Conservation (phyloP, 306 rosid genomes). For the Cyamopsis tetragonoloba region DNA sequence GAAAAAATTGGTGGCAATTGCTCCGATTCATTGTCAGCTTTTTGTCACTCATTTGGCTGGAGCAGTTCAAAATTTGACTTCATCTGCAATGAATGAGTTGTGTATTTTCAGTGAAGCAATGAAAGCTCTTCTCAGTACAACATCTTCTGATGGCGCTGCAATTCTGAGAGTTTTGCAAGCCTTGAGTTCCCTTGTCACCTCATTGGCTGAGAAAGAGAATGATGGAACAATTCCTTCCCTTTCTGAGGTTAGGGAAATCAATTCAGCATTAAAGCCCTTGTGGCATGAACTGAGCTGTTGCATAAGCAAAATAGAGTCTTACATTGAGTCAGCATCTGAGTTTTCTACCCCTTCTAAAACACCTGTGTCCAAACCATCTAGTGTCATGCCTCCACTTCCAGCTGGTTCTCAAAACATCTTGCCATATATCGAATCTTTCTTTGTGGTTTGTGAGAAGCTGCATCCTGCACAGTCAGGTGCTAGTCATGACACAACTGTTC, state of each 20-base stretch:
- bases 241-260: slow-evolving; percentile 70
- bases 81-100: slow-evolving; percentile 80
- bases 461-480: slow-evolving; percentile 79
- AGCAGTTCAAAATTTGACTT: slow-evolving; percentile 75
- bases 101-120: slow-evolving; percentile 65
- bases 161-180: slow-evolving; percentile 96
- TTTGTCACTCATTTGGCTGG: slow-evolving; percentile 77
- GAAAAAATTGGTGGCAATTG: slow-evolving; percentile 84
- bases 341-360: slow-evolving; percentile 44
- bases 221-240: slow-evolving; percentile 44
- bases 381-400: slow-evolving; percentile 73
- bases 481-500: slow-evolving; percentile 50
- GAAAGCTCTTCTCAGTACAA: slow-evolving; percentile 74
- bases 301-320: slow-evolving; percentile 86
- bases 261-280: slow-evolving; percentile 84
- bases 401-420: slow-evolving; percentile 88
- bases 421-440: slow-evolving; percentile 94
- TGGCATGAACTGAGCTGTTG: slow-evolving; percentile 92
- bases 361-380: slow-evolving; percentile 63
- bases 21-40: slow-evolving; percentile 79
- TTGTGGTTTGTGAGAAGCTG: slow-evolving; percentile 90
- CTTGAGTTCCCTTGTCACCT: slow-evolving; percentile 75
- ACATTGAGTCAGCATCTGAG: slow-evolving; percentile 69
- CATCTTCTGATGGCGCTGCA: slow-evolving; percentile 90
- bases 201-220: slow-evolving; percentile 56